Evolutionary conservation across 768 basidiomycete genomes (phyloP).

Genomic region (Boletellus emodensis): DNA sequence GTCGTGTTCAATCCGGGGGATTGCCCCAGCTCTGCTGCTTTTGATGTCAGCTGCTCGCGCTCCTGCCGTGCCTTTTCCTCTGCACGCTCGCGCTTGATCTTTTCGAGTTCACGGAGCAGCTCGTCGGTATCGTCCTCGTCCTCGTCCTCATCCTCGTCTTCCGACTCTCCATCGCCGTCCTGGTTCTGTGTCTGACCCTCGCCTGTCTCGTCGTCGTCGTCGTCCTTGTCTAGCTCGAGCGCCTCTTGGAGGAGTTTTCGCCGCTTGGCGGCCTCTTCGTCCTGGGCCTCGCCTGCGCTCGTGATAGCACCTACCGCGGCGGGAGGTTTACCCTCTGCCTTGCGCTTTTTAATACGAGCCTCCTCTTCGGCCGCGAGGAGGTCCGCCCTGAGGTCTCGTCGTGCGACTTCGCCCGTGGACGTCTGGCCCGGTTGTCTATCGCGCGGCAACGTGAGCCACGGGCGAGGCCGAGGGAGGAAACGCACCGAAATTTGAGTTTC

Average conservation of each 20-base stretch:
- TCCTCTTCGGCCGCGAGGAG: slow-evolving; percentile 83
- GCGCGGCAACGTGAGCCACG: background rate
- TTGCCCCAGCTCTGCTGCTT: slow-evolving; percentile 70
- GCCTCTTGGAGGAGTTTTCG: slow-evolving; percentile 86
- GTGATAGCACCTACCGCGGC: slow-evolving; percentile 22
- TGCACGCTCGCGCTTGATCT: slow-evolving; percentile 94
- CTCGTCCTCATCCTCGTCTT: slow-evolving; percentile 54
- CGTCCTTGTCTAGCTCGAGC: slow-evolving; percentile 85
- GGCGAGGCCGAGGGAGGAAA: background rate
- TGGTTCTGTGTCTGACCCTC: slow-evolving; percentile 33
- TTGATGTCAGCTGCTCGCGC: slow-evolving; percentile 60
- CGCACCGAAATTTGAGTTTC: slow-evolving; percentile 94
- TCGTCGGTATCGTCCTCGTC: slow-evolving; percentile 78
- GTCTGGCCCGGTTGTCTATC: slow-evolving; percentile 87
- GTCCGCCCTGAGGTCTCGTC: slow-evolving; percentile 78
- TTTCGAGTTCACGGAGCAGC: slow-evolving; percentile 93
- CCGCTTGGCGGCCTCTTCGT: slow-evolving; percentile 71
- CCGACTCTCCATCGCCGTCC: slow-evolving; percentile 34
- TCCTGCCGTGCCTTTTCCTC: slow-evolving; percentile 88
- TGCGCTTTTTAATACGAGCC: slow-evolving; percentile 85
- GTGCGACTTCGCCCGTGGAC: slow-evolving; percentile 67
- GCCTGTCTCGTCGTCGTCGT: slow-evolving; percentile 65
- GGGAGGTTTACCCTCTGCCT: slow-evolving; percentile 68
- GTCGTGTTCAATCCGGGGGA: slow-evolving; percentile 69
- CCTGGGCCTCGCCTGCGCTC: slow-evolving; percentile 40